Conservation (phyloP, 257 asterid genomes). For the Solanum pennellii region DNA sequence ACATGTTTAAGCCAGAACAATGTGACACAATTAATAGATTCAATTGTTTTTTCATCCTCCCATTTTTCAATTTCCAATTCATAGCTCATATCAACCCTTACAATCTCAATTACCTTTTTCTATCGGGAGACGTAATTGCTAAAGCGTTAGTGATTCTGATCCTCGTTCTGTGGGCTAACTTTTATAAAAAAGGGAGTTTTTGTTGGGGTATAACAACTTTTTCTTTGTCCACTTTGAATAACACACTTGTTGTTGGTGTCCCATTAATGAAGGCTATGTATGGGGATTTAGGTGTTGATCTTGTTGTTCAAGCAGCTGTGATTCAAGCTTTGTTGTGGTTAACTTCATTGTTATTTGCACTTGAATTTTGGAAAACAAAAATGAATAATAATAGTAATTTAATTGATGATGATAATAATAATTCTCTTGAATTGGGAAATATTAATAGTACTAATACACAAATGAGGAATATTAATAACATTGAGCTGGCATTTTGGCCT, state of each 20-base stretch:
- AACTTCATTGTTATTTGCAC: slow-evolving; percentile 1
- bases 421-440: neutral
- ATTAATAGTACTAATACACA: neutral
- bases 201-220: slow-evolving; percentile 11
- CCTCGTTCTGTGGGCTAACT: slow-evolving; percentile 13
- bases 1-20: slow-evolving; percentile 13
- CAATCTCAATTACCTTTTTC: slow-evolving; percentile 1
- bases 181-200: neutral
- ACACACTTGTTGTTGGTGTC: slow-evolving; percentile 29
- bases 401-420: no score
- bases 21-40: slow-evolving; percentile 15
- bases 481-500: neutral
- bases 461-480: neutral
- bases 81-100: slow-evolving; percentile 8
- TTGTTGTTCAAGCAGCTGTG: slow-evolving; percentile 20
- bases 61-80: slow-evolving; percentile 18
- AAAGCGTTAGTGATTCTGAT: neutral
- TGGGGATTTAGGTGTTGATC: slow-evolving; percentile 11
- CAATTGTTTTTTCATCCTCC: slow-evolving; percentile 16
- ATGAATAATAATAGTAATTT: neutral
- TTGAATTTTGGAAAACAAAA: slow-evolving; percentile 6
- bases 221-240: slow-evolving; percentile 13
- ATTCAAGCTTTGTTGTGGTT: slow-evolving; percentile 20
- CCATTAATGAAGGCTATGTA: slow-evolving; percentile 28
- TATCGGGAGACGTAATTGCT: neutral